phyloP scores from a whole-genome alignment of 1,284 basidiomycete species.

The Pascua sp. region DNA sequence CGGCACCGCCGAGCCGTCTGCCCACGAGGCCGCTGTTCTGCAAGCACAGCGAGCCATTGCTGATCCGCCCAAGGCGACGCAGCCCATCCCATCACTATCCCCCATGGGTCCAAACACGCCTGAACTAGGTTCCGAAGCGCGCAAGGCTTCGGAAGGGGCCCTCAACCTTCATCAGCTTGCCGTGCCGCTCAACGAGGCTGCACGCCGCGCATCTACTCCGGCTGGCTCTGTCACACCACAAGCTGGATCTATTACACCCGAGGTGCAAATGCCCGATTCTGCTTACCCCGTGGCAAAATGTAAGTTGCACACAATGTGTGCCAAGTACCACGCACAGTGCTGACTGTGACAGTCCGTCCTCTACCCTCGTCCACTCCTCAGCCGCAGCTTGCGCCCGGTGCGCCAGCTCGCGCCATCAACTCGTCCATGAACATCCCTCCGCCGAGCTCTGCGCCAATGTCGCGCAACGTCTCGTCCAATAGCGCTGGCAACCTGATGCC shows the following conservation, averaged over 20 bases:
- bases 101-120: not conserved
- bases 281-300: conserved; percentile 40
- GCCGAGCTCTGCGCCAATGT: conserved; percentile 36
- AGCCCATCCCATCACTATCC: conserved; percentile 15
- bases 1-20: not conserved
- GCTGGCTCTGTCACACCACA: conserved; percentile 6
- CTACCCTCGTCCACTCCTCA: conserved; percentile 28
- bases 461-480: conserved; percentile 31
- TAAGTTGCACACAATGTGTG: conserved; percentile 12
- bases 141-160: not conserved
- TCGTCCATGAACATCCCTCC: conserved; percentile 37
- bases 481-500: conserved; percentile 14
- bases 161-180: conserved; percentile 15
- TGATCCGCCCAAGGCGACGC: conserved; percentile 5
- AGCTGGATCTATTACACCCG: conserved; percentile 7
- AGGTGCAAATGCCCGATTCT: conserved; percentile 20
- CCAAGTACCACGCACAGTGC: not conserved
- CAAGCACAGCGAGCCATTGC: conserved; percentile 13
- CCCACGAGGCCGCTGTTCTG: conserved; percentile 5
- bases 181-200: conserved; percentile 6
- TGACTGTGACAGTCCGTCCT: conserved; percentile 35
- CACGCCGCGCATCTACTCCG: not conserved
- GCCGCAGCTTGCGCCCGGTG: conserved; percentile 14
- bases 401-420: conserved; percentile 2
- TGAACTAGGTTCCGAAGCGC: too few species aligned